phyloP scores from a whole-genome alignment of 345 rosid genomes.

The Eucalyptus shirleyi region DNA sequence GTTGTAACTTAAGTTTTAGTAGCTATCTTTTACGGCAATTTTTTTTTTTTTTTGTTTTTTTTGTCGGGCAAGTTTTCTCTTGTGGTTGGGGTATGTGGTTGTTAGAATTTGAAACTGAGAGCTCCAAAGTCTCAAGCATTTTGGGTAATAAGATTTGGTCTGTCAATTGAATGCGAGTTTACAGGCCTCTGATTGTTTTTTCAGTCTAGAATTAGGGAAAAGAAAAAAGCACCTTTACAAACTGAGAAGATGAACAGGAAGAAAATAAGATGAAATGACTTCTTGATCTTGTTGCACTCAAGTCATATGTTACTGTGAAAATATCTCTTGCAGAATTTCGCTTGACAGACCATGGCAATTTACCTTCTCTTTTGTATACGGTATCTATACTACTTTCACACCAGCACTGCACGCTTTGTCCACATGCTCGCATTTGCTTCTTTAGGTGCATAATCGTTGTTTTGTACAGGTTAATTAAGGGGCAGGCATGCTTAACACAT shows the following conservation, averaged over 20 bases:
- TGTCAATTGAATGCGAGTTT: neutral
- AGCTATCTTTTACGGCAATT: neutral
- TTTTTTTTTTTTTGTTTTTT: neutral
- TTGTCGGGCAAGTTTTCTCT: neutral
- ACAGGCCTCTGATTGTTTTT: neutral
- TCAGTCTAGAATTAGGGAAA: neutral
- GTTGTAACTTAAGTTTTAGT: neutral
- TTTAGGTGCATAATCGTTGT: neutral
- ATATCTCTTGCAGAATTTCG: neutral
- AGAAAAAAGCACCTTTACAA: neutral
- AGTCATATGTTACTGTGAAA: neutral
- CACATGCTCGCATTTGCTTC: neutral
- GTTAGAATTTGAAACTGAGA: neutral
- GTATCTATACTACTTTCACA: neutral
- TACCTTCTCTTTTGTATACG: neutral
- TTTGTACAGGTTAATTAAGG: neutral
- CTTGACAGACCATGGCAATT: neutral
- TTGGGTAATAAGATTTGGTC: neutral
- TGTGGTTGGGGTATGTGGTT: neutral
- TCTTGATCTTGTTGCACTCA: neutral
- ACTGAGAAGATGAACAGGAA: neutral
- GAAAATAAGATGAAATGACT: neutral
- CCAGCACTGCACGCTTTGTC: neutral
- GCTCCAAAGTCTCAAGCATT: neutral
- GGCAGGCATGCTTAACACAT: neutral